A percentile compares a stretch with the other conserved stretches of the same genome.
Conservation (phyloP, 2,329 filamentous ascomycete genomes). For the Pyrenochaeta sp. region DNA sequence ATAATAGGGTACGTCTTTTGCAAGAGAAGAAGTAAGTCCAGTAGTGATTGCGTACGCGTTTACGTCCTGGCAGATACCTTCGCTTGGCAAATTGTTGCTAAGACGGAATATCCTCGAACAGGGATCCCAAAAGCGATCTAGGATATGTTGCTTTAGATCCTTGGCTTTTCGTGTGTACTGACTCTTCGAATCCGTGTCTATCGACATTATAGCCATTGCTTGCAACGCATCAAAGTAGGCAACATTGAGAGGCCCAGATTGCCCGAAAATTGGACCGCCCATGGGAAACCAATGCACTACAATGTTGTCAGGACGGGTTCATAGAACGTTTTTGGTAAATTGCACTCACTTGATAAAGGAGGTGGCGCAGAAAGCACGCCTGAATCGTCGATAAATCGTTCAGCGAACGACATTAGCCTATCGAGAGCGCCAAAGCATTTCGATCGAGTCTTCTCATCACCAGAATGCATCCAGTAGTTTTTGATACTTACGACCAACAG, state of each 20-base stretch:
- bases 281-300: constrained; percentile 15
- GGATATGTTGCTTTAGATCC: constrained; percentile 1
- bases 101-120: constrained; percentile 5
- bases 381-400: background rate
- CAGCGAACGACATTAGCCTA: constrained; percentile 4
- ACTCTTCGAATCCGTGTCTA: background rate
- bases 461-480: constrained; percentile 14
- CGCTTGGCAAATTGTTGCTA: constrained; percentile 1
- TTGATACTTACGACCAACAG: constrained; percentile 9
- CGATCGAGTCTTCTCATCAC: constrained; percentile 3
- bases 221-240: constrained; percentile 12
- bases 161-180: constrained; percentile 4
- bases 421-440: constrained; percentile 1
- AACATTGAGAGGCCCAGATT: constrained; percentile 10
- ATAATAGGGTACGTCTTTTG: constrained; percentile 6
- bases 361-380: constrained; percentile 9
- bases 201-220: constrained; percentile 6
- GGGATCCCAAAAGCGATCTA: constrained; percentile 3
- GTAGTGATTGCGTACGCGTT: constrained; percentile 8
- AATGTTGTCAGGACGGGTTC: background rate
- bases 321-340: background rate
- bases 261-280: constrained; percentile 13
- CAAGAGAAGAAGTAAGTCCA: constrained; percentile 1
- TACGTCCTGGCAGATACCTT: constrained; percentile 12
- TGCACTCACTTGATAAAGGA: constrained; percentile 4